Evolutionary conservation across 2,329 filamentous ascomycete genomes (phyloP).

Genomic region (Cordyceps tenuipes): DNA sequence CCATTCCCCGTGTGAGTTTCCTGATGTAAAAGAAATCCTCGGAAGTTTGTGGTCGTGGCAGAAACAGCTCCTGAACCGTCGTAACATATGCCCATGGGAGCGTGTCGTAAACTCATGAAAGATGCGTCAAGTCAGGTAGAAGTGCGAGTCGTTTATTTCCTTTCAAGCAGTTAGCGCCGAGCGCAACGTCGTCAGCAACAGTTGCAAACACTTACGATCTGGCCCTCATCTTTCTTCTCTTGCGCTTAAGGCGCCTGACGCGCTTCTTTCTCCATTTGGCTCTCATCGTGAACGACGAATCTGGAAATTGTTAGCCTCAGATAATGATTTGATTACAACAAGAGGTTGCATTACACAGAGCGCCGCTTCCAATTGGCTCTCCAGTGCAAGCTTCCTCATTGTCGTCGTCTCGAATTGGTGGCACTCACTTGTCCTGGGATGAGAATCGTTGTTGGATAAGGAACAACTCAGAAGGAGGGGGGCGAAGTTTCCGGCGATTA

Average conservation of each 20-base stretch:
- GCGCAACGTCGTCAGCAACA: neutral
- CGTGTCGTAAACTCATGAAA: constrained; percentile 30
- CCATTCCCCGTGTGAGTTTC: constrained; percentile 4
- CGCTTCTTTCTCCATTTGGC: constrained; percentile 99
- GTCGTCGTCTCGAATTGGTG: neutral
- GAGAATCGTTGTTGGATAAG: constrained; percentile 38
- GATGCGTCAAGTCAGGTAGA: constrained; percentile 47
- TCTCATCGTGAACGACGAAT: constrained; percentile 58
- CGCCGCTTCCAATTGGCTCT: neutral
- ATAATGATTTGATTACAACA: neutral
- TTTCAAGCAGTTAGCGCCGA: constrained; percentile 31
- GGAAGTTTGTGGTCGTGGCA: constrained; percentile 4
- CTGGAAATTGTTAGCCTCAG: constrained; percentile 18
- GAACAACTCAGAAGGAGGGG: constrained; percentile 26
- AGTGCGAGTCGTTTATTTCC: constrained; percentile 61
- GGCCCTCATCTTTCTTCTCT: constrained; percentile 99
- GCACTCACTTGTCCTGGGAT: constrained; percentile 34
- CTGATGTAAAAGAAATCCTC: neutral
- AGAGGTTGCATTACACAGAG: neutral
- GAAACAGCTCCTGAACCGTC: constrained; percentile 10
- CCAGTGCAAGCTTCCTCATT: neutral
- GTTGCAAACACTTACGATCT: constrained; percentile 65
- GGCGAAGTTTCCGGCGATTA: constrained; percentile 23
- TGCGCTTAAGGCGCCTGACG: constrained; percentile 96
- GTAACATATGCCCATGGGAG: constrained; percentile 16